A percentile compares a stretch with the other conserved stretches of the same genome.
These are phyloP conservation scores for Cryptococcus sp. DNA, from an alignment of 1,284 basidiomycete genomes.

Conservation along the genomic window DNA sequence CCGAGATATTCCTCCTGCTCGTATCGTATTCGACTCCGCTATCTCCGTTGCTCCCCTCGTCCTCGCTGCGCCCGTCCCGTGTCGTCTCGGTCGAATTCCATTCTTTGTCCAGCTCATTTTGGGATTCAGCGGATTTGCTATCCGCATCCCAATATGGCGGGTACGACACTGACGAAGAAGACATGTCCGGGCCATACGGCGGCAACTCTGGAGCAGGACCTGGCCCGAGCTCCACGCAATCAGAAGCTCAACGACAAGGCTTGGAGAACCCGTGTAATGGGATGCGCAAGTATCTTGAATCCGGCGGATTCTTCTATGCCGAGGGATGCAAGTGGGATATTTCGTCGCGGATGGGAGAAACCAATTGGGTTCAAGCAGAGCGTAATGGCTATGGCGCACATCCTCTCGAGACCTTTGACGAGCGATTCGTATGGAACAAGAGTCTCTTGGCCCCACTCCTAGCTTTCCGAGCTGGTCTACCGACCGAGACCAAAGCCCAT, in stretches of 20 bases:
- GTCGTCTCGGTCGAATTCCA: slow-evolving; percentile 55
- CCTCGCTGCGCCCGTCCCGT: slow-evolving; percentile 47
- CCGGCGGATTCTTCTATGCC: slow-evolving; percentile 93
- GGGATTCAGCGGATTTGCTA: slow-evolving; percentile 49
- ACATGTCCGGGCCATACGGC: slow-evolving; percentile 28
- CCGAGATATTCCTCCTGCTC: slow-evolving; percentile 52
- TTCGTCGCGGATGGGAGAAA: slow-evolving; percentile 71
- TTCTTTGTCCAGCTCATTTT: slow-evolving; percentile 53
- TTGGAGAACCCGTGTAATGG: slow-evolving; percentile 87
- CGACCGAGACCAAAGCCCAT: slow-evolving; percentile 51
- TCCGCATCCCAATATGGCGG: slow-evolving; percentile 9
- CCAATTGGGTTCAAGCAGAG: slow-evolving; percentile 57
- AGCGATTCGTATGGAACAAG: slow-evolving; percentile 63
- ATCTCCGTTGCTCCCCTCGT: slow-evolving; percentile 40
- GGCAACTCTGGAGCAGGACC: slow-evolving; percentile 6
- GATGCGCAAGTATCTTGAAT: slow-evolving; percentile 86
- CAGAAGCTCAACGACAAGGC: slow-evolving; percentile 53
- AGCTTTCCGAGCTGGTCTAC: slow-evolving; percentile 40
- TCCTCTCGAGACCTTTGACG: slow-evolving; percentile 70
- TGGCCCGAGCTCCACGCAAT: slow-evolving; percentile 16
- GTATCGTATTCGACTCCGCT: slow-evolving; percentile 37
- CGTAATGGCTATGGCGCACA: slow-evolving; percentile 27
- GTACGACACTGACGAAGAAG: slow-evolving; percentile 20
- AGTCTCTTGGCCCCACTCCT: slow-evolving; percentile 47
- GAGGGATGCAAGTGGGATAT: slow-evolving; percentile 81